A percentile compares a stretch with the other conserved stretches of the same genome.
Evolutionary conservation across 495 filamentous ascomycete species (phyloP).

Genomic region (Aspergillus cristatus): DNA sequence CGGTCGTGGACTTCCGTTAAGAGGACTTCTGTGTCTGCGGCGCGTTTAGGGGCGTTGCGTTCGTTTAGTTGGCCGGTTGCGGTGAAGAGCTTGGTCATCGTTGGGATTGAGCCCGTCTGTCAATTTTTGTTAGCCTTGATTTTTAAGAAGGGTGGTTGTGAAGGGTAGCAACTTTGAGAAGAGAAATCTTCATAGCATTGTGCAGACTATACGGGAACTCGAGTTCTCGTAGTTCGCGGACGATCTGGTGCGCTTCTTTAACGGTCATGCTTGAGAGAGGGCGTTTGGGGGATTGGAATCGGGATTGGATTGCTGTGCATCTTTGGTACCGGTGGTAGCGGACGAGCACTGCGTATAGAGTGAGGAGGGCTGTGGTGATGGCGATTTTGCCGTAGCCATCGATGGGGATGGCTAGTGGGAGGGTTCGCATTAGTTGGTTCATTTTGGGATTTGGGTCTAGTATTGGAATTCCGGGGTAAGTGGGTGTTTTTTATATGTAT

Average conservation of each 20-base stretch:
- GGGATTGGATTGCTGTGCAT: not conserved
- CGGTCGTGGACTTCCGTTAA: conserved; percentile 19
- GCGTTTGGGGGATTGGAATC: not conserved
- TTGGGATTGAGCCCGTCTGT: conserved; percentile 29
- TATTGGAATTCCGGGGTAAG: too few species aligned
- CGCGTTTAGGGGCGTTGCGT: conserved; percentile 21
- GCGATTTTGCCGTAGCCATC: too few species aligned
- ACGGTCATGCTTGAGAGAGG: conserved; percentile 13
- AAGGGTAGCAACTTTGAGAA: conserved; percentile 10
- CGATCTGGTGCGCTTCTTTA: conserved; percentile 17
- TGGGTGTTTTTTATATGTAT: too few species aligned
- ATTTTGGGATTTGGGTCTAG: too few species aligned
- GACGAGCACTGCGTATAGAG: not conserved
- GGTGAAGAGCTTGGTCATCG: conserved; percentile 22
- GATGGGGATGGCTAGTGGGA: too few species aligned
- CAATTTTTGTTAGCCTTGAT: not conserved
- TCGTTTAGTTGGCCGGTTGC: conserved; percentile 19
- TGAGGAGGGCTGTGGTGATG: not conserved
- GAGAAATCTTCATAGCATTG: conserved; percentile 7
- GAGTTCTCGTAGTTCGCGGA: conserved; percentile 13
- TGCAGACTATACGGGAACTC: conserved; percentile 18
- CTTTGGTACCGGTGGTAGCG: conserved; percentile 1
- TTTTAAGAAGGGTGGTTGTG: not conserved
- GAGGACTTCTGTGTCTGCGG: conserved; percentile 25
- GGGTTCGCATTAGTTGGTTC: too few species aligned